phyloP scores from a whole-genome alignment of 129 eudicot species.

The Escallonia herrerae region DNA sequence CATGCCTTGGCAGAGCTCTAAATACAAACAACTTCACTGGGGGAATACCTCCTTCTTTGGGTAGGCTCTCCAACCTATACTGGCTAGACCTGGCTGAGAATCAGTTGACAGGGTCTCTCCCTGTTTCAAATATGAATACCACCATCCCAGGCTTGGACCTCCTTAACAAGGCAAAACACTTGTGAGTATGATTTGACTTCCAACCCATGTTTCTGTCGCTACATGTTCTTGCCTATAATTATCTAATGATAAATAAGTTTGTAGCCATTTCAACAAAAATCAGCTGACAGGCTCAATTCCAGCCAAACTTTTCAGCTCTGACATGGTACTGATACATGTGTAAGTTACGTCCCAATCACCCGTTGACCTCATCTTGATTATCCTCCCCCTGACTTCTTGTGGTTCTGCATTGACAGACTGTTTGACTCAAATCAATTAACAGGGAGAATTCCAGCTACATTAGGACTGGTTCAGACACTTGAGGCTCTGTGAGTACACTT shows the following conservation, averaged over 20 bases:
- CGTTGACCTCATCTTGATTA: not conserved
- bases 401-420: constrained; percentile 36
- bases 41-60: constrained; percentile 68
- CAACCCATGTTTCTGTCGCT: not conserved
- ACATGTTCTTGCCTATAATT: not conserved
- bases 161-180: constrained; percentile 73
- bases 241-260: constrained; percentile 15
- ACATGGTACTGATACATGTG: constrained; percentile 88
- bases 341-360: constrained; percentile 31
- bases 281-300: constrained; percentile 82
- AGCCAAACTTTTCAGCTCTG: constrained; percentile 48
- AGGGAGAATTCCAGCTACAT: constrained; percentile 65
- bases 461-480: constrained; percentile 70
- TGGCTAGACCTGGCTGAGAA: constrained; percentile 96
- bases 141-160: constrained; percentile 49
- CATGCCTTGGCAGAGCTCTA: constrained; percentile 62
- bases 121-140: constrained; percentile 48
- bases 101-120: constrained; percentile 71
- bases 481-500: constrained; percentile 92
- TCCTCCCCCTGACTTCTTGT: constrained; percentile 14
- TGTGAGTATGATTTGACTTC: constrained; percentile 37
- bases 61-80: constrained; percentile 75
- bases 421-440: constrained; percentile 77
- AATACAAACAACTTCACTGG: constrained; percentile 89
- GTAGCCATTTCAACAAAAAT: constrained; percentile 94